Conservation (phyloP, 208 protist genomes). For the Trypanosoma cruzi region DNA sequence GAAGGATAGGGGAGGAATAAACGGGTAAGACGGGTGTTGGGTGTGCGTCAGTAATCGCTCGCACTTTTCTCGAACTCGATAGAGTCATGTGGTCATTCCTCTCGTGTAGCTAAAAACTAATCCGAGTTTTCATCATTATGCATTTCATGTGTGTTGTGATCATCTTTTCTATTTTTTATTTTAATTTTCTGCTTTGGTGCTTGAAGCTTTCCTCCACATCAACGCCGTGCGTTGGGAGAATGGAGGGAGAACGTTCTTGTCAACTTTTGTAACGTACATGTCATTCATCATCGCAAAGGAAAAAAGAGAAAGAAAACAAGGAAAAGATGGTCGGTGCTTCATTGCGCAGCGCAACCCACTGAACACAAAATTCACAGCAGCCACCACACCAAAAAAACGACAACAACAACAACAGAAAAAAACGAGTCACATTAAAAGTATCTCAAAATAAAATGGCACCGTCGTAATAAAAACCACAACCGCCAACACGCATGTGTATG, state of each 20-base stretch:
- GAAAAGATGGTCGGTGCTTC: background rate
- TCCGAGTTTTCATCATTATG: conserved; percentile 20
- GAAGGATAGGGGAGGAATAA: background rate
- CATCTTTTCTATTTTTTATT: conserved; percentile 1
- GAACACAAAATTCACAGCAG: no score
- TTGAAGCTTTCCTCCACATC: background rate
- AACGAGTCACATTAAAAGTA: no score
- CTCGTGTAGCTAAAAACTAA: conserved; percentile 15
- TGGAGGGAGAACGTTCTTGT: background rate
- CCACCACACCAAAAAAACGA: background rate
- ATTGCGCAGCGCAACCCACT: background rate
- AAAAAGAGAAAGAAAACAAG: conserved; percentile 8
- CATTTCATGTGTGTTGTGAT: background rate
- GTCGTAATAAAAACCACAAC: no score
- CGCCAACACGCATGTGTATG: background rate
- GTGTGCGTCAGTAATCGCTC: conserved; percentile 33
- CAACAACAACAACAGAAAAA: background rate
- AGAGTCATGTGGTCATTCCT: conserved; percentile 13
- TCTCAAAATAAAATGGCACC: no score
- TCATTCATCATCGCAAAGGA: background rate
- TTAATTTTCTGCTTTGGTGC: background rate
- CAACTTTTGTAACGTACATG: background rate
- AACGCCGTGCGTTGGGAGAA: background rate
- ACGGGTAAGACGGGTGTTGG: background rate
- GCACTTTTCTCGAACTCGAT: conserved; percentile 23